These are phyloP conservation scores for Tillandsia fasciculata DNA, from an alignment of 176 grass and related monocot species.

Conservation along the genomic window DNA sequence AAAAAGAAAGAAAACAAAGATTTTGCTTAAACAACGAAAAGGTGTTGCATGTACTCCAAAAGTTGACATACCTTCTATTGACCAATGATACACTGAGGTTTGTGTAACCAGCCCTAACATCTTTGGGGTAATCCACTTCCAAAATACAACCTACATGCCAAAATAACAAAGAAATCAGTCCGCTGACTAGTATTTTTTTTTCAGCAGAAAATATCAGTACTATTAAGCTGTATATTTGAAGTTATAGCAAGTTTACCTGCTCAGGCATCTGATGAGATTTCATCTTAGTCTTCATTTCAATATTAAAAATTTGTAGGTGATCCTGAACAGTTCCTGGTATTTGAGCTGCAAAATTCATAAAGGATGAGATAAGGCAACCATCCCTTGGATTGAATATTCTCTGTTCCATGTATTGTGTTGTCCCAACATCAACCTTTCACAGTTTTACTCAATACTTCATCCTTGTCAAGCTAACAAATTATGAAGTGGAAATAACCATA, in stretches of 20 bases:
- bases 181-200: not conserved
- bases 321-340: constrained; percentile 87
- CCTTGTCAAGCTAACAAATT: no score
- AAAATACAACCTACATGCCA: constrained; percentile 67
- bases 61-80: constrained; percentile 58
- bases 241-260: constrained; percentile 32
- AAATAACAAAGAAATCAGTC: not conserved
- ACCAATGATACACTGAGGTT: constrained; percentile 87
- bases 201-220: not conserved
- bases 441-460: no score
- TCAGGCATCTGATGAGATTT: constrained; percentile 99
- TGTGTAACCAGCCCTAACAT: constrained; percentile 64
- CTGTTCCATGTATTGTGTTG: not conserved
- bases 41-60: not conserved
- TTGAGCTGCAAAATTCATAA: constrained; percentile 59
- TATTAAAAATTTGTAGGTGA: constrained; percentile 97
- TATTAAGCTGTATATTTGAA: not conserved
- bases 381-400: not conserved
- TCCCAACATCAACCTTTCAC: no score
- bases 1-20: not conserved
- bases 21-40: no score
- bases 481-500: no score
- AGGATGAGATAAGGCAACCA: not conserved
- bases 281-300: constrained; percentile 85
- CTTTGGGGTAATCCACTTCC: constrained; percentile 95